Percentiles rank a stretch among this genome's conserved stretches.
Conservation (phyloP, 768 basidiomycete species). For the Amanita molliuscula region DNA sequence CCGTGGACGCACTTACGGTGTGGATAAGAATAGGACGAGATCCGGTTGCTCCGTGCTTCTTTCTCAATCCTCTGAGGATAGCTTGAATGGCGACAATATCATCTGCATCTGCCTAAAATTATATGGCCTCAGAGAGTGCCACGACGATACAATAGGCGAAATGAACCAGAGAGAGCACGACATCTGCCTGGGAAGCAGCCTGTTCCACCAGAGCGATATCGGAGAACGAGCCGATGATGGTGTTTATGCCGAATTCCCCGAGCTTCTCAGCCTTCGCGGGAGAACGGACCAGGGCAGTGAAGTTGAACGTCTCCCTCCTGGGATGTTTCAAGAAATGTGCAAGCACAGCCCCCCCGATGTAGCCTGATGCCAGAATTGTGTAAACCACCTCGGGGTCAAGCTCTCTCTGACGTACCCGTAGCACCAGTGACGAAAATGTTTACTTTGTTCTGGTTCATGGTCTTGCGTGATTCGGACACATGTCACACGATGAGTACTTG, state of each 20-base stretch:
- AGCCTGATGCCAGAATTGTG: conserved; percentile 24
- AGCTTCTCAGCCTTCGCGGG: conserved; percentile 26
- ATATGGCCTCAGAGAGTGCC: conserved; percentile 25
- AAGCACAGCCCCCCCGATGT: conserved; percentile 48
- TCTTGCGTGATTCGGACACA: neutral
- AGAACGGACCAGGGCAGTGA: conserved; percentile 36
- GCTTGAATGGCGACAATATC: conserved; percentile 27
- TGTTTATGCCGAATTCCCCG: conserved; percentile 22
- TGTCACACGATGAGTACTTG: too few species aligned
- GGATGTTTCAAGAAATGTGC: conserved; percentile 34
- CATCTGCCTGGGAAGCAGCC: conserved; percentile 32
- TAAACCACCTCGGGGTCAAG: neutral
- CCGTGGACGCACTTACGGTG: conserved; percentile 22
- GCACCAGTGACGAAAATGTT: conserved; percentile 31
- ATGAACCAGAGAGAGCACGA: conserved; percentile 33
- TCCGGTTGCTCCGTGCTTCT: conserved; percentile 29
- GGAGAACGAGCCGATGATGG: conserved; percentile 28
- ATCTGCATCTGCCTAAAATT: conserved; percentile 25
- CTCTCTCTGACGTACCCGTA: conserved; percentile 23
- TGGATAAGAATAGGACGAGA: conserved; percentile 27
- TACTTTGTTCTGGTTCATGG: conserved; percentile 2
- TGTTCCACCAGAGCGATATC: conserved; percentile 28
- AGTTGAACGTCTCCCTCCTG: conserved; percentile 27
- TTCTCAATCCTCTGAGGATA: conserved; percentile 43
- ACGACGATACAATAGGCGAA: conserved; percentile 16